A percentile compares a stretch with the other conserved stretches of the same genome.
Evolutionary conservation across 371 early-diverging fungal species (phyloP).

Genomic region (Dichotomocladium elegans): DNA sequence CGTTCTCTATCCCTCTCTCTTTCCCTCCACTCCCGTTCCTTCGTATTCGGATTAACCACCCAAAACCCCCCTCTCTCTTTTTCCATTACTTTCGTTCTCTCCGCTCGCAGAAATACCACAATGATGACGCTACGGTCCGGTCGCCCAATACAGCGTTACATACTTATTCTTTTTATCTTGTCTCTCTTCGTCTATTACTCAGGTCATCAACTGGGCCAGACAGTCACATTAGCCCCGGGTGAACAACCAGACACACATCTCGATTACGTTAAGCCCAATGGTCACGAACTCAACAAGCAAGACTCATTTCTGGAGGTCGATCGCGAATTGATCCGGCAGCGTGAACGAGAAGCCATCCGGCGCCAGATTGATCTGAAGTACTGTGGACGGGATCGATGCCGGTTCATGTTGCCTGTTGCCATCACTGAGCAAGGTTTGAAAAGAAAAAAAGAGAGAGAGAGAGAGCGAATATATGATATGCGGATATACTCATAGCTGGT

Average conservation of each 20-base stretch:
- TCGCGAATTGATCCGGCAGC: slow-evolving; percentile 7
- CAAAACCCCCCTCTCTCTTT: no score
- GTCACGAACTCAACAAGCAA: not conserved
- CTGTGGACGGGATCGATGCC: slow-evolving; percentile 26
- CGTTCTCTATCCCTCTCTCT: no score
- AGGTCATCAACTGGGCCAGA: slow-evolving; percentile 10
- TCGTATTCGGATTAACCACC: no score
- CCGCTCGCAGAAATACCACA: no score
- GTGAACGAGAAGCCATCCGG: slow-evolving; percentile 1
- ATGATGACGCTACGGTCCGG: slow-evolving; percentile 18
- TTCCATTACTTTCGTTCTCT: no score
- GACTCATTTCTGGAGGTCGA: slow-evolving; percentile 6
- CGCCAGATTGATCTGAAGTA: slow-evolving; percentile 28
- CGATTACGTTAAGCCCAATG: slow-evolving; percentile 5
- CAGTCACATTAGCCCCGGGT: not conserved
- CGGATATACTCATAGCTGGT: not conserved
- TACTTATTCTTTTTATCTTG: slow-evolving; percentile 11
- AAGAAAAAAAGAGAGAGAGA: not conserved
- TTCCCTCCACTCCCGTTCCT: no score
- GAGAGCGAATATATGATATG: not conserved
- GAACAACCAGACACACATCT: not conserved
- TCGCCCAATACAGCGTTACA: slow-evolving; percentile 13
- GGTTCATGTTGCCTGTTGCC: slow-evolving; percentile 26
- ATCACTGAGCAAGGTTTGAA: slow-evolving; percentile 49
- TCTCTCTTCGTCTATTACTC: slow-evolving; percentile 15